Base-by-base conservation (phyloP, 352 stramenopile genomes). In the Pythium vanterpoolii region DNA sequence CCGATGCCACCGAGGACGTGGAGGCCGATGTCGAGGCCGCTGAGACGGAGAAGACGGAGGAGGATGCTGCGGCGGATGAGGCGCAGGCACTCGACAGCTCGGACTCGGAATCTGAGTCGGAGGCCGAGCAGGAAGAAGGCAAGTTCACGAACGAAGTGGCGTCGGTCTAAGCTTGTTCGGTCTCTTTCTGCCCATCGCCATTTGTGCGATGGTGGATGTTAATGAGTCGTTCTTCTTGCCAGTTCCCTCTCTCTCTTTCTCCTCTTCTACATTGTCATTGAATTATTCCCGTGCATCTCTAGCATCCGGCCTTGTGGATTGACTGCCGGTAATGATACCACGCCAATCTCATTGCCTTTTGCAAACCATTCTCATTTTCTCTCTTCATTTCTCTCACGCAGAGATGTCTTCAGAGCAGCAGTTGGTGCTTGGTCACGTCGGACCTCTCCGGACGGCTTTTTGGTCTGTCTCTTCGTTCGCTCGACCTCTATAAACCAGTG, bases 21-120 rank as follows among this genome's bases (percentile, higher is more conserved):
- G 81, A 91, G 64, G 66, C 87, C n/a, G 82, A 91, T 60, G 66
- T 89, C 10, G 76, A 88, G 66, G 81, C 79, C 9, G 71, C 58
- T 31, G 56, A 62, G 28, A 59, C 62, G 36, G 56, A 56, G 42
- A 42, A 50, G 26, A 39, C 38, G 46, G 62, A 66, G 21, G 74
- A 86, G 45, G 66, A 63, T 21, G 62, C 61, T 13, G 67, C 72
- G 21, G 18, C 40, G 18, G 75, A 81, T 28, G 51, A 73, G 26
- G 52, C 60, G 9, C 71, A 86, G 64, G 66, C 69, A 31, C 54
- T 88, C 31, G 61, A 71, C 11, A 72, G 77, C 42, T 89, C 82
- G 18, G 72, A 87, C 36, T 87, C 74, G 48, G 66, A 81, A 40
- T 60, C 54, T 46, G 65, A 78, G 26, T 69, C 68, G 21, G 64